A percentile compares a stretch with the other conserved stretches of the same genome.
These are phyloP conservation scores for Globisporangium cylindrosporum DNA, from an alignment of 352 stramenopile genomes.

Conservation along the genomic window DNA sequence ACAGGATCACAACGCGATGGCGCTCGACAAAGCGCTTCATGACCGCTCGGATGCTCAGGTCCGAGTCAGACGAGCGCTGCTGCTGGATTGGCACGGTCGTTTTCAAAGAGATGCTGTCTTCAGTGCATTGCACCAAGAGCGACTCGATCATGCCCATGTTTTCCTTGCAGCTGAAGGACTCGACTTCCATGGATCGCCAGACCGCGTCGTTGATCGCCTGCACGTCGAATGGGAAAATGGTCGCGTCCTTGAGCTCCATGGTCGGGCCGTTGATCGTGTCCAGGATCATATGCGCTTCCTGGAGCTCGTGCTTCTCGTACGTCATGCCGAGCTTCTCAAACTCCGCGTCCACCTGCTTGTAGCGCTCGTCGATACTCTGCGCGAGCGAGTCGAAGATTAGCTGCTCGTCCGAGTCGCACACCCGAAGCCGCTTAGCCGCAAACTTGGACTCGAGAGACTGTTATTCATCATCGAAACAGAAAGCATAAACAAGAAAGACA, in stretches of 20 bases:
- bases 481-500: background rate
- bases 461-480: background rate
- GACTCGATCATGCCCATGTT: conserved; percentile 22
- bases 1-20: conserved; percentile 45
- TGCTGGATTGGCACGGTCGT: conserved; percentile 35
- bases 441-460: conserved; percentile 21
- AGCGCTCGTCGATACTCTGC: conserved; percentile 26
- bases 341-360: conserved; percentile 37
- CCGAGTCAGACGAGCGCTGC: conserved; percentile 28
- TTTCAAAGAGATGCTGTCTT: conserved; percentile 39
- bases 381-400: conserved; percentile 35
- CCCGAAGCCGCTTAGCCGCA: conserved; percentile 24
- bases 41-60: conserved; percentile 35
- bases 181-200: conserved; percentile 39
- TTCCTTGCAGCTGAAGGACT: conserved; percentile 31
- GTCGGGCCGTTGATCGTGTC: conserved; percentile 40
- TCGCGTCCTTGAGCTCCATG: conserved; percentile 51
- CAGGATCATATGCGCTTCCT: conserved; percentile 51
- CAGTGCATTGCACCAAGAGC: conserved; percentile 14
- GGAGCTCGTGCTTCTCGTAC: conserved; percentile 36
- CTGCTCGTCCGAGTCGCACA: conserved; percentile 35
- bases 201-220: conserved; percentile 27
- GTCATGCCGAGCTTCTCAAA: conserved; percentile 40
- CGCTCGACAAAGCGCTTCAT: conserved; percentile 39
- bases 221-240: conserved; percentile 50